A percentile compares a stretch with the other conserved stretches of the same genome.
Conservation (phyloP, 2,329 filamentous ascomycete genomes). For the Calonectria pseudoreteaudii region DNA sequence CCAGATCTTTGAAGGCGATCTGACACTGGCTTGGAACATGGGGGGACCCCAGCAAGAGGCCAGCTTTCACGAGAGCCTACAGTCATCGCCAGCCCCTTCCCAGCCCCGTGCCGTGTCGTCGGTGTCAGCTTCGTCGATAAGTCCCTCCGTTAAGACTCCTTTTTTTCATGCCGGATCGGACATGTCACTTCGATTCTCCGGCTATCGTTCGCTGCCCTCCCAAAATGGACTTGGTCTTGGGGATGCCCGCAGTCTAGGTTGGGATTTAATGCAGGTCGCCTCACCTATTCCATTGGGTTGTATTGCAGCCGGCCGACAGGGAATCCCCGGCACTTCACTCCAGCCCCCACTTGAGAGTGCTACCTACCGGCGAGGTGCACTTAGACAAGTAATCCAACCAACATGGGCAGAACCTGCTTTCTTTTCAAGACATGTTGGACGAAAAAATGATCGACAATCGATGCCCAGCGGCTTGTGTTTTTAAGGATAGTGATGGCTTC, state of each 20-base stretch:
- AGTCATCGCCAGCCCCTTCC: not conserved
- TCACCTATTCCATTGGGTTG: slow-evolving; percentile 3
- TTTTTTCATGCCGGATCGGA: not conserved
- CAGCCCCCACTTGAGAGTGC: not conserved
- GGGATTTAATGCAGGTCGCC: slow-evolving; percentile 4
- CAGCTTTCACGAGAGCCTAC: not conserved
- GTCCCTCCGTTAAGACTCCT: not conserved
- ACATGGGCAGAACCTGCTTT: not conserved
- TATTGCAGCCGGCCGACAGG: not conserved
- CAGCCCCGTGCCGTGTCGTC: not conserved
- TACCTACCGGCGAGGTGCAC: not conserved
- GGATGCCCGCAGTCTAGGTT: not conserved
- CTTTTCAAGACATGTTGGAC: not conserved
- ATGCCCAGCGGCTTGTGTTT: not conserved
- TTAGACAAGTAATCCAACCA: not conserved
- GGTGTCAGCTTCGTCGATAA: not conserved
- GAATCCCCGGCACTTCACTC: not conserved
- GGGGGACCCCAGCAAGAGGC: not conserved
- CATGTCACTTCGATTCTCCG: not conserved
- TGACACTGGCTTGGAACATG: not conserved
- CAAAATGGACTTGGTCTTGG: not conserved
- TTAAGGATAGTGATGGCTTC: not conserved
- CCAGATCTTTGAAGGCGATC: slow-evolving; percentile 9
- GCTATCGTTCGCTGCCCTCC: not conserved
- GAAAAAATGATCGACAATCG: not conserved